Conservation (phyloP, 768 basidiomycete species). For the Serendipita indica region DNA sequence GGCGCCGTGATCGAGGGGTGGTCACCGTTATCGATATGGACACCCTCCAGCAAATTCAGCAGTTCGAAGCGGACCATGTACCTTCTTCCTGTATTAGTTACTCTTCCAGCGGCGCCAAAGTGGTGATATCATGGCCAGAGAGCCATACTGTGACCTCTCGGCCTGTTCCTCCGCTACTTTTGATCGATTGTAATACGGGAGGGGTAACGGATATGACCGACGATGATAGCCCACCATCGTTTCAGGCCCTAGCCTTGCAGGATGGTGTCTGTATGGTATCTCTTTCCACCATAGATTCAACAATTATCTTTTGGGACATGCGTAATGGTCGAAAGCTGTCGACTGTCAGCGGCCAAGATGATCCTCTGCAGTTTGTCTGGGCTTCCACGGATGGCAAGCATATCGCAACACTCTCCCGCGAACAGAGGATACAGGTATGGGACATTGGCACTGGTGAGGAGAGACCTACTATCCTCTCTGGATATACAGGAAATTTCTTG, state of each 20-base stretch:
- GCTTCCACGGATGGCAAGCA: not conserved
- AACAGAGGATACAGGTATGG: not conserved
- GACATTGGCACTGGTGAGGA: not conserved
- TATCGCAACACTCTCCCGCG: not conserved
- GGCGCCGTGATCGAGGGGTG: too few relatives aligned
- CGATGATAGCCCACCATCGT: not conserved
- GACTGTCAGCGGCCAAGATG: not conserved
- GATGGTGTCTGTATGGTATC: not conserved
- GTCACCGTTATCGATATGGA: too few relatives aligned
- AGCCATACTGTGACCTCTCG: too few relatives aligned
- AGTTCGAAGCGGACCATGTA: too few relatives aligned
- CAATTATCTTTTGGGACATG: too few relatives aligned
- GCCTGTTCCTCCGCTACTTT: too few relatives aligned
- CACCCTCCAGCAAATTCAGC: too few relatives aligned
- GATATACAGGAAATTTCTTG: not conserved
- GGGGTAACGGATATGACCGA: not conserved
- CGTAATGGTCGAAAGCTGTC: not conserved
- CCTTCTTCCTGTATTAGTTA: too few relatives aligned
- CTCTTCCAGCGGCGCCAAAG: too few relatives aligned
- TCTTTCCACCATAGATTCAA: not conserved
- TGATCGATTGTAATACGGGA: too few relatives aligned
- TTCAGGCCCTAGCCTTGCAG: not conserved
- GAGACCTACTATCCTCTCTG: not conserved
- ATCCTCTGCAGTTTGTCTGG: not conserved
- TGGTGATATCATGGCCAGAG: too few relatives aligned